Conservation (phyloP, 495 filamentous ascomycete genomes). For the Talaromyces trachyspermus region DNA sequence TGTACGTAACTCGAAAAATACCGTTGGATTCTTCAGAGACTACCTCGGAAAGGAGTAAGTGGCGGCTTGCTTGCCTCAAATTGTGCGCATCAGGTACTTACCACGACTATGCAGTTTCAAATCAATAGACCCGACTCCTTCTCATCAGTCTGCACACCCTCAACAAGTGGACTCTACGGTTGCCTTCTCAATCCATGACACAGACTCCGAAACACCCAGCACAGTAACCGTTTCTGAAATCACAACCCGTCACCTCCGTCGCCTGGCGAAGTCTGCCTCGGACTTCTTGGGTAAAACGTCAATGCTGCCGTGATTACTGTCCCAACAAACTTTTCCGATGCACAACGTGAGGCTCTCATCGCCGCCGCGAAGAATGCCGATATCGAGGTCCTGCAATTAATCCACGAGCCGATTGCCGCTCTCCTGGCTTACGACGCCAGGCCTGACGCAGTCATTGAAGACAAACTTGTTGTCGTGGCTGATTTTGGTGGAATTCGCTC, state of each 20-base stretch:
- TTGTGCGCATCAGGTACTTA: too few relatives aligned
- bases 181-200: conserved; percentile 78
- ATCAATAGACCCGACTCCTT: conserved; percentile 91
- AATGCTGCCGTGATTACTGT: conserved; percentile 89
- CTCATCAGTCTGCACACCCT: conserved; percentile 89
- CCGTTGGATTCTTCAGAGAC: conserved; percentile 91
- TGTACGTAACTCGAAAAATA: conserved; percentile 85
- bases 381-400: conserved; percentile 84
- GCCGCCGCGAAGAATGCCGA: conserved; percentile 73
- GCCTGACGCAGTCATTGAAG: conserved; percentile 60
- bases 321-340: conserved; percentile 85
- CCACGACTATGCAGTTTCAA: conserved; percentile 53
- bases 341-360: conserved; percentile 72
- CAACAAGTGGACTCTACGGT: conserved; percentile 63
- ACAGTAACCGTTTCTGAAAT: conserved; percentile 76
- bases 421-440: conserved; percentile 88
- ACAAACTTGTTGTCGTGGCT: conserved; percentile 88
- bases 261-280: conserved; percentile 73
- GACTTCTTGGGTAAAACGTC: conserved; percentile 90
- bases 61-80: background rate
- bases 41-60: conserved; percentile 84
- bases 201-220: conserved; percentile 57
- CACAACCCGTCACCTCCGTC: conserved; percentile 76
- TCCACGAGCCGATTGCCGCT: conserved; percentile 88
- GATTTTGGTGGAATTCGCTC: conserved; percentile 91